phyloP scores from a whole-genome alignment of 768 basidiomycete species.

The Gymnopilus dilepis region DNA sequence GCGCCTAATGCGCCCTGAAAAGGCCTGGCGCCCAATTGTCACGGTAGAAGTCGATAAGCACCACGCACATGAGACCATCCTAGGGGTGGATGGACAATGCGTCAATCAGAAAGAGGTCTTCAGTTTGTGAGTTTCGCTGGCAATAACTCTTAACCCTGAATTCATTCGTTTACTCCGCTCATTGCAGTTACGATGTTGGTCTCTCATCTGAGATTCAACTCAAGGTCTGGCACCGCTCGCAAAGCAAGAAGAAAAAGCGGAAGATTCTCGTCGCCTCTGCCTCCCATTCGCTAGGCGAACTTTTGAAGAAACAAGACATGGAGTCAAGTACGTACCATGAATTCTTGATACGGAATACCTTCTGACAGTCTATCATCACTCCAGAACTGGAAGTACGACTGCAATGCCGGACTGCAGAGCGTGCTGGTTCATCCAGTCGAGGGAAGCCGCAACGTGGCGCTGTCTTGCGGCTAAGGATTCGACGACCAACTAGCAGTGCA shows the following conservation, averaged over 20 bases:
- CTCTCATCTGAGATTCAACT: conserved; percentile 52
- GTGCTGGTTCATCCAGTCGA: conserved; percentile 18
- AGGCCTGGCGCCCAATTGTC: conserved; percentile 71
- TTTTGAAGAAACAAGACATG: conserved; percentile 52
- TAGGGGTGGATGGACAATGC: conserved; percentile 75
- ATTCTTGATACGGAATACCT: not conserved
- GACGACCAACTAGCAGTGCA: conserved; percentile 22
- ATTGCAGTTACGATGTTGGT: conserved; percentile 44
- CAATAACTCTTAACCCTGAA: not conserved
- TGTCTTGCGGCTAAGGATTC: conserved; percentile 32
- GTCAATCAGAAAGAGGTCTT: conserved; percentile 63
- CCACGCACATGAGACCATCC: conserved; percentile 55
- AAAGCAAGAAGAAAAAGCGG: conserved; percentile 70
- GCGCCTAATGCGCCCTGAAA: conserved; percentile 59
- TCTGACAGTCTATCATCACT: not conserved
- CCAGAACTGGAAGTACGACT: conserved; percentile 51
- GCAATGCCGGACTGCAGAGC: conserved; percentile 43
- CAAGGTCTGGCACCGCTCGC: conserved; percentile 60
- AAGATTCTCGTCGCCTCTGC: conserved; percentile 59
- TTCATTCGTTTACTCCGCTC: not conserved
- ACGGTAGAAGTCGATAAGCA: conserved; percentile 59
- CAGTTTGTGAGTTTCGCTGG: conserved; percentile 62
- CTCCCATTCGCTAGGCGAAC: conserved; percentile 55
- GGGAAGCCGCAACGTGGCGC: conserved; percentile 51
- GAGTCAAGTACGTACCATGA: conserved; percentile 45